A percentile compares a stretch with the other conserved stretches of the same genome.
Evolutionary conservation across 257 asterid genomes (phyloP).

Genomic region (Przewalskia tangutica): DNA sequence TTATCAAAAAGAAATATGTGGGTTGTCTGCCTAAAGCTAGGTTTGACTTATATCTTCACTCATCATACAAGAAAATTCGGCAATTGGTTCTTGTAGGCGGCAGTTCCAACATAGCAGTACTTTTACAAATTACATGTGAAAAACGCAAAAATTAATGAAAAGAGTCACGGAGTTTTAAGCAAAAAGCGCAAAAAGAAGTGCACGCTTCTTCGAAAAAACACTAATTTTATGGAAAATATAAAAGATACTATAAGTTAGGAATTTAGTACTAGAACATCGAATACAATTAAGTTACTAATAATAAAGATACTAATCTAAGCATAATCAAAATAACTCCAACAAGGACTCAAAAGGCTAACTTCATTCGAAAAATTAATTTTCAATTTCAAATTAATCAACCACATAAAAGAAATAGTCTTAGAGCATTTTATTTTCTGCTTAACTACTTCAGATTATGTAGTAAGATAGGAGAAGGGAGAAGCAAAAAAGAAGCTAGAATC

Average conservation of each 20-base stretch:
- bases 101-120: neutral
- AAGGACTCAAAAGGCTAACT: neutral
- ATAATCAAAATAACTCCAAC: neutral
- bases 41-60: neutral
- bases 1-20: neutral
- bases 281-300: neutral
- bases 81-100: neutral
- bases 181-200: neutral
- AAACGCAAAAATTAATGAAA: neutral
- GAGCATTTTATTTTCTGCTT: neutral
- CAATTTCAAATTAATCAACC: neutral
- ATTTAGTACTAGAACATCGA: neutral
- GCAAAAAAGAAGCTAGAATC: neutral
- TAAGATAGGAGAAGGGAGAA: neutral
- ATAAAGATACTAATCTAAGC: neutral
- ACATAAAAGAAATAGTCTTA: neutral
- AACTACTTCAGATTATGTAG: neutral
- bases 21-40: neutral
- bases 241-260: neutral
- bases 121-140: neutral
- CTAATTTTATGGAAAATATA: neutral
- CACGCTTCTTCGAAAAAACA: neutral
- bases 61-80: neutral
- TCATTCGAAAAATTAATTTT: neutral
- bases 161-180: neutral